Conservation (phyloP, 2,329 filamentous ascomycete genomes). For the Thelonectria rubi region DNA sequence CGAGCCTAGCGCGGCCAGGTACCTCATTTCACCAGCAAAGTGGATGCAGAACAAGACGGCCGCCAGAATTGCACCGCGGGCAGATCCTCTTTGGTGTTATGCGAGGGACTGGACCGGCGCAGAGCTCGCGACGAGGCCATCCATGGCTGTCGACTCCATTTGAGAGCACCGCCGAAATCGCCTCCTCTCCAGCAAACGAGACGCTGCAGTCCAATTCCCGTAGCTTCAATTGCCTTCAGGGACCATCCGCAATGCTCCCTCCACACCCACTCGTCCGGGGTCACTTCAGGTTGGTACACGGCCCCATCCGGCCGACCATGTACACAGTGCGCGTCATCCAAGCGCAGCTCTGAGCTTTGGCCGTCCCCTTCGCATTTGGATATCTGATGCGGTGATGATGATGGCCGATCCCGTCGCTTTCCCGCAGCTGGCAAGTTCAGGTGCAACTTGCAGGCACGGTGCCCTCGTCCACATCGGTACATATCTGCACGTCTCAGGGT, state of each 20-base stretch:
- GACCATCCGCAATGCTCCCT: conserved; percentile 10
- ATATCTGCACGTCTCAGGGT: neutral
- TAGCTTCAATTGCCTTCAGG: conserved; percentile 19
- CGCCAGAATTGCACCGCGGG: neutral
- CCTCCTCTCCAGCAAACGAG: neutral
- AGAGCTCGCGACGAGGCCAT: too few species aligned
- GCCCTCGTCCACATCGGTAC: neutral
- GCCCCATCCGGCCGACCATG: conserved; percentile 25
- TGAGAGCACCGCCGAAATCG: conserved; percentile 7
- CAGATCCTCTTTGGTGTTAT: too few species aligned
- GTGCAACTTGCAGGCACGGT: conserved; percentile 10
- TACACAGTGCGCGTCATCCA: conserved; percentile 38
- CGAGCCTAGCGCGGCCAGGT: conserved; percentile 6
- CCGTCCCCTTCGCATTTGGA: conserved; percentile 18
- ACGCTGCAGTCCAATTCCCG: conserved; percentile 2
- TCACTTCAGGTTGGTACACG: conserved; percentile 22
- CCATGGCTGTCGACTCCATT: conserved; percentile 10
- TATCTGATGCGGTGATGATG: conserved; percentile 18
- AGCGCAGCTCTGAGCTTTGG: conserved; percentile 43
- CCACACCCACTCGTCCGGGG: conserved; percentile 22
- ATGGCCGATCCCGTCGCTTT: conserved; percentile 28
- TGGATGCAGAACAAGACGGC: conserved; percentile 19
- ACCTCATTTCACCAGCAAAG: conserved; percentile 12
- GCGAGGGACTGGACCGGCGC: too few species aligned
- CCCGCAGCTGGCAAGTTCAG: neutral